Conservation (phyloP, 176 grass and related monocot species). For the Bothriochloa decipiens region DNA sequence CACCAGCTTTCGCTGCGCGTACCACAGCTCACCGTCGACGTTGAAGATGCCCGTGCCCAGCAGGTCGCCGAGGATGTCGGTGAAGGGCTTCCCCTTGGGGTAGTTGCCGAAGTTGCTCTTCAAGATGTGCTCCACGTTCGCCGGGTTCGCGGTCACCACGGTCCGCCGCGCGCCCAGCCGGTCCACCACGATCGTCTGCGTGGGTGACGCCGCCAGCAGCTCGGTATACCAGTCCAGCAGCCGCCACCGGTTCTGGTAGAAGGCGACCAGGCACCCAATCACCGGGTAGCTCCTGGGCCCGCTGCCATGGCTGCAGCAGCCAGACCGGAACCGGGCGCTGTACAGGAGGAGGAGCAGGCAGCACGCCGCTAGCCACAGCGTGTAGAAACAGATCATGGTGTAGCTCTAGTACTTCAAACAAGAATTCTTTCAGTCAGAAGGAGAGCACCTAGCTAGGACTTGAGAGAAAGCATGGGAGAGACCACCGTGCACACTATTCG, state of each 20-base stretch:
- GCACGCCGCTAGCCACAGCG: conserved; percentile 19
- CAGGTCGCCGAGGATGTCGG: conserved; percentile 87
- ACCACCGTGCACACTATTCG: neutral
- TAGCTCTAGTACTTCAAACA: neutral
- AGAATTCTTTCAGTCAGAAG: neutral
- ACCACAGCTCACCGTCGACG: conserved; percentile 83
- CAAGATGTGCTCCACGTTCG: conserved; percentile 86
- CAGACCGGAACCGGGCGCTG: neutral
- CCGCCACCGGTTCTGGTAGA: conserved; percentile 68
- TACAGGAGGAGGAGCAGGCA: conserved; percentile 44
- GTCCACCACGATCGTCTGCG: conserved; percentile 74
- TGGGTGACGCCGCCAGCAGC: conserved; percentile 65
- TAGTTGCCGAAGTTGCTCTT: conserved; percentile 78
- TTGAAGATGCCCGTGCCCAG: conserved; percentile 94
- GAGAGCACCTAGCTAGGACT: neutral
- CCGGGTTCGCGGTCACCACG: conserved; percentile 78
- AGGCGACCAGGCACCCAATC: conserved; percentile 72
- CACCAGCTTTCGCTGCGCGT: conserved; percentile 79
- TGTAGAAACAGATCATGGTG: conserved; percentile 47
- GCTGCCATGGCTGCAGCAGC: neutral
- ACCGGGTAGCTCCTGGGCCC: conserved; percentile 62
- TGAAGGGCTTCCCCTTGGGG: conserved; percentile 87
- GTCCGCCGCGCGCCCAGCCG: conserved; percentile 69
- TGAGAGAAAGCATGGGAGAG: conserved; percentile 25
- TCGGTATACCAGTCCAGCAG: conserved; percentile 87